A percentile compares a stretch with the other conserved stretches of the same genome.
Conservation (phyloP, 139 green algal genomes). For the Coelastrella sp. region DNA sequence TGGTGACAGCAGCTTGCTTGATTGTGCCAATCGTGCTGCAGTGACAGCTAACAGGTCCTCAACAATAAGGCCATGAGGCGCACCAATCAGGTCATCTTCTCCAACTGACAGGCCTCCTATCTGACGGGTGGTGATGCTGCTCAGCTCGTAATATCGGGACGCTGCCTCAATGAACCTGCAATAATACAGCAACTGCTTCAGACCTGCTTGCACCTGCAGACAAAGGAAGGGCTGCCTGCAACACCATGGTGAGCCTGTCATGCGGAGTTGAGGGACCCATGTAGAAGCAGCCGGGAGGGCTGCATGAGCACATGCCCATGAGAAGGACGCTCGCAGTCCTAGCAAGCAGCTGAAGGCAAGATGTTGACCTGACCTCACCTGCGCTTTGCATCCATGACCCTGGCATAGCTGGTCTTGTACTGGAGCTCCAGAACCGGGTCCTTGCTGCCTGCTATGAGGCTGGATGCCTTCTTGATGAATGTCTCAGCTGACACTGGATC, state of each 20-base stretch:
- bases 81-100: conserved; percentile 43
- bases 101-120: conserved; percentile 20
- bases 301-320: not conserved
- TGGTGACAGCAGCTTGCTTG: no score
- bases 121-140: conserved; percentile 6
- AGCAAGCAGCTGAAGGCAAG: not conserved
- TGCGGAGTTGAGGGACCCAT: no score
- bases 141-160: conserved; percentile 59
- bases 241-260: no score
- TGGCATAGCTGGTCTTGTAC: conserved; percentile 97
- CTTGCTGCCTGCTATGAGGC: conserved; percentile 81
- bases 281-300: not conserved
- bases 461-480: conserved; percentile 91
- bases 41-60: not conserved
- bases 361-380: conserved; percentile 59
- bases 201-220: no score
- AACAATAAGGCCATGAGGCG: not conserved
- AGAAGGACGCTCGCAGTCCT: no score
- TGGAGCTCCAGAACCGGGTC: conserved; percentile 91
- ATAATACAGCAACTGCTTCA: not conserved
- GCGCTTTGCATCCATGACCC: conserved; percentile 96
- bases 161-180: conserved; percentile 45
- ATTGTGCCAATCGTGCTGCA: not conserved
- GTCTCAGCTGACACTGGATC: conserved; percentile 90
- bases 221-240: no score